Evolutionary conservation across 2,329 filamentous ascomycete genomes (phyloP), one percentile per base, ranked within the genome.

Genomic region (Ophiostoma piceae): DNA sequence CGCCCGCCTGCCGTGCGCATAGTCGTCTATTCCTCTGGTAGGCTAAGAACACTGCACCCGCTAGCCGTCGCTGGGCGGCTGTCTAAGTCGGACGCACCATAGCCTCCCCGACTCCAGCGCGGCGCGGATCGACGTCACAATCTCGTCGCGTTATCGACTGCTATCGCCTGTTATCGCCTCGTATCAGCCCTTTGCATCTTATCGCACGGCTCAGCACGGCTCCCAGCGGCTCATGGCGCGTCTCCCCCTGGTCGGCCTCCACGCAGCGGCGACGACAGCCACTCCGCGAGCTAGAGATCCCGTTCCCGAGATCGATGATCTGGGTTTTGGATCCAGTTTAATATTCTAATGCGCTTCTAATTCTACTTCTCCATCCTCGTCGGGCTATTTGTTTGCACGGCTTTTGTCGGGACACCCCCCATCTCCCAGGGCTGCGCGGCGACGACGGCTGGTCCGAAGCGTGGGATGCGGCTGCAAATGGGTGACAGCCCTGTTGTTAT

Each of bases 251-350:
- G 16, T 22, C 32, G 19, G 6, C 16, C 32, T 5, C 62, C 9
- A 39, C 32, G 32, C 32, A 39, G 62, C 57, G 57, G 57, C 57
- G 57, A 32, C 57, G 57, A 62, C 26, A 62, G 57, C 26, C 57
- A 62, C 57, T 62, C 57, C 57, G 57, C 26, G 57, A 62, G 57
- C 57, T 62, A n/a, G 26, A 35, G 57, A 32, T 62, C 57, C 57
- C 57, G 26, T 35, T 60, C 57, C 57, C 57, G 57, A 60, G 57
- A 60, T 60, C 57, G 57, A 60, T 60, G 26, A 60, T 60, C 57
- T 32, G 8, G 32, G 14, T 22, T 19, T 3, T 26, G 26, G 7
- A 32, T 26, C 57, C 32, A 2, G 12, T 57, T 16, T 29, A 57
- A 7, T 47, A 6, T 47, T 47, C n/a, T 2, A 57, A 26, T 47